Evolutionary conservation across 768 basidiomycete genomes (phyloP), one percentile per base, ranked within the genome.

Genomic region (Suillus luteus): DNA sequence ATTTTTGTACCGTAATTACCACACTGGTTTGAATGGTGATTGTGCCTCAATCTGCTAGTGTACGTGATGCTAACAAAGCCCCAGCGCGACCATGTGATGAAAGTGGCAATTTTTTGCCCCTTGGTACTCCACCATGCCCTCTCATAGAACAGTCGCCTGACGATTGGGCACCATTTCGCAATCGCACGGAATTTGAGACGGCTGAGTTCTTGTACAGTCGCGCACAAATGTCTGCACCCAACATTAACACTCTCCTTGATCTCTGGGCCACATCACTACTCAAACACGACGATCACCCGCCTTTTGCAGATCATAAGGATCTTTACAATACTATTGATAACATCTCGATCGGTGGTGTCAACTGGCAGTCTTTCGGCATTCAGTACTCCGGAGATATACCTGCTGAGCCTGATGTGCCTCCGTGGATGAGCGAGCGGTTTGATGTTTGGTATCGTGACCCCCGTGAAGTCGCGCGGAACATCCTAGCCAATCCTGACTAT

Each of bases 361-460:
- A 69, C 3, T 78, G 77, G 78, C 35, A 76, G 40, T 66, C 66
- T 11, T 35, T 35, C 33, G 7, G 33, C 6, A 7, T 72, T 75
- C 12, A 27, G 12, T 75, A 73, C 62, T 58, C 58, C 22, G 66
- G 74, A 24, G 59, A 69, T 7, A 19, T 61, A 17, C 65, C 67
- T 2, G 58, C 66, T 4, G 38, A 12, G 10, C 22, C 60, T 12
- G 64, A 68, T 17, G 51, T 55, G 11, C 71, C 73, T 1, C 37
- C 59, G 2, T 77, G 75, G 76, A 77, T 73, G 70, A 52, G 46
- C 0, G 49, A 69, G 19, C 60, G 57, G 3, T 76, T 67, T 58
- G 68, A 73, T 44, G 68, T 77, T 31, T 76, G 73, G 72, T 76
- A 65, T 60, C 67, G 67, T 1, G 64, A 70, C 60, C 68, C 69